Percentiles rank a stretch among this genome's conserved stretches.
Conservation (phyloP, 306 rosid genomes). For the Trichosanthes truncata region DNA sequence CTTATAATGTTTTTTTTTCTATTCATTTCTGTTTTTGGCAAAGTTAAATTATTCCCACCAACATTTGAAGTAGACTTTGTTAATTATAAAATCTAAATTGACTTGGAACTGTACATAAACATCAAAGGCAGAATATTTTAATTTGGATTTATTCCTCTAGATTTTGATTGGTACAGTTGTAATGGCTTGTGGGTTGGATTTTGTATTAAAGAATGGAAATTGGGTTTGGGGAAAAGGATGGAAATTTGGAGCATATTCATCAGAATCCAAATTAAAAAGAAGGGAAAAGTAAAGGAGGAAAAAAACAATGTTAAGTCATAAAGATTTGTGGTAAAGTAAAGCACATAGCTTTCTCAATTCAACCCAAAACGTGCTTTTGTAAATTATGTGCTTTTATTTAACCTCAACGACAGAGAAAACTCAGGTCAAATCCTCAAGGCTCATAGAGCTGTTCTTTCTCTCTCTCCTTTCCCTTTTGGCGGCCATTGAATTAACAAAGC, state of each 20-base stretch:
- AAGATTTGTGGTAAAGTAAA: constrained; percentile 5
- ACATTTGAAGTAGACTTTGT: background rate
- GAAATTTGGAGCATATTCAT: background rate
- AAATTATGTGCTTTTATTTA: constrained; percentile 15
- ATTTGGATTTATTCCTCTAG: background rate
- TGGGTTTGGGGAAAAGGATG: constrained; percentile 1
- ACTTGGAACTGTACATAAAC: background rate
- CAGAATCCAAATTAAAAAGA: background rate
- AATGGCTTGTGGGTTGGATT: background rate
- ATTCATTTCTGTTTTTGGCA: no score
- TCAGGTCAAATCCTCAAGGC: constrained; percentile 31
- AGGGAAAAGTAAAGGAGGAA: background rate
- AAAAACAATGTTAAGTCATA: background rate
- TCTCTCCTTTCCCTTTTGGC: constrained; percentile 25
- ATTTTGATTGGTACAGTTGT: background rate
- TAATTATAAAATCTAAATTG: background rate
- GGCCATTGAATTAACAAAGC: constrained; percentile 29
- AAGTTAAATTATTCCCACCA: background rate
- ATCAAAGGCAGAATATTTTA: background rate
- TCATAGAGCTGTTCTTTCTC: background rate
- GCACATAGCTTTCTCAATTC: constrained; percentile 15
- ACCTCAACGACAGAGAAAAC: constrained; percentile 18
- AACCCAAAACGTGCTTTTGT: constrained; percentile 12
- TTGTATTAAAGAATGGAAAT: background rate
- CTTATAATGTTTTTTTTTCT: background rate